phyloP scores from a whole-genome alignment of 2,329 filamentous ascomycete species.

The Ophiostoma populinum region DNA sequence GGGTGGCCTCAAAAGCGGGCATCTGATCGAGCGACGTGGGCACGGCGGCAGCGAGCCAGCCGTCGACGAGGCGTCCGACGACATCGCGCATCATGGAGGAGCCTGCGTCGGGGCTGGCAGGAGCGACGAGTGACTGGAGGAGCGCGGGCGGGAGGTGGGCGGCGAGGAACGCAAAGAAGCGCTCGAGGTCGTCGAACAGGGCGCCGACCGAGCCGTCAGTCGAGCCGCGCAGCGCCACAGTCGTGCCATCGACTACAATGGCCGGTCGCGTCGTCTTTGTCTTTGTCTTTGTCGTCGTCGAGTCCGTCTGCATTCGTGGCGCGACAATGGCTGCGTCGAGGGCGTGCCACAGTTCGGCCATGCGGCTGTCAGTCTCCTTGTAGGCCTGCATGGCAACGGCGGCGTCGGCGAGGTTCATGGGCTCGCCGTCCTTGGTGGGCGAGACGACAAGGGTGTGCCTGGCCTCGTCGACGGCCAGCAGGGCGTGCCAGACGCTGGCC shows the following conservation, averaged over 20 bases:
- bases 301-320: constrained; percentile 35
- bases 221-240: constrained; percentile 25
- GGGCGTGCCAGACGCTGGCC: constrained; percentile 49
- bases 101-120: no score
- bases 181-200: constrained; percentile 36
- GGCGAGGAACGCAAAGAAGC: constrained; percentile 33
- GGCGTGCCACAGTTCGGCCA: constrained; percentile 43
- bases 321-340: constrained; percentile 43
- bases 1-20: constrained; percentile 49
- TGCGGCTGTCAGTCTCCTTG: constrained; percentile 42
- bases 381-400: constrained; percentile 39
- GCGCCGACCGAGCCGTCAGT: constrained; percentile 29
- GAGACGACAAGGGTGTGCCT: constrained; percentile 19
- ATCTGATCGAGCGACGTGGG: constrained; percentile 59
- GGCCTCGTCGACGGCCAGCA: constrained; percentile 45
- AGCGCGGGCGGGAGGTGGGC: constrained; percentile 35
- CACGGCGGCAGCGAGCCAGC: constrained; percentile 62
- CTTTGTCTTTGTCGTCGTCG: no score
- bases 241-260: constrained; percentile 27
- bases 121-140: constrained; percentile 34
- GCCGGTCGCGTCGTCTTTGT: no score
- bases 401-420: constrained; percentile 35
- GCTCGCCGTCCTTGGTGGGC: constrained; percentile 23
- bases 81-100: constrained; percentile 57
- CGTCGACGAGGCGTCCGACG: constrained; percentile 47